Evolutionary conservation across 805 yeast species (phyloP), one percentile per base, ranked within the genome.

Genomic region (Pichia exigua): DNA sequence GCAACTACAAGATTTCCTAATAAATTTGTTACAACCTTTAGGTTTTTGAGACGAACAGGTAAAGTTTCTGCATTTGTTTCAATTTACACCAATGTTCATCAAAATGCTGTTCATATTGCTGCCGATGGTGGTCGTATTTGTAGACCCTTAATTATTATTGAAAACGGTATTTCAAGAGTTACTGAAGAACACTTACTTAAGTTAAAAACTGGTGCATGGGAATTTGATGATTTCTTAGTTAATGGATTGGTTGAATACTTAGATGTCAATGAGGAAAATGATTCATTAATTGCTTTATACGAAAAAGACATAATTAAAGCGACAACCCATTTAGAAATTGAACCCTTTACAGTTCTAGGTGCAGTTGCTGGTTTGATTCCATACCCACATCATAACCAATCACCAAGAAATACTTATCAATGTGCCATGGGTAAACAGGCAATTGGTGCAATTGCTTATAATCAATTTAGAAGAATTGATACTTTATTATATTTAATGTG

Each of bases 391-490:
- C 96, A 87, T 66, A 87, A 87, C 70, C 96, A 87, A 71, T 86
- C 95, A 5, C 96, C 96, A 44, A 81, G 96, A 75, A 87, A 87
- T 69, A 87, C 95, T 5, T 87, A 87, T 70, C 96, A 87, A 70
- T 87, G 95, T 77, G 96, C 95, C 65, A 87, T 87, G 96, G 96
- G 96, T 82, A 89, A 89, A 71, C 99, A 94, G 73, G 99, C 99
- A n/a, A 92, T 94, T 69, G 99, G 99, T 60, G 98, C 98, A 2
- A 94, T 94, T 70, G 97, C 95, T 12, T 94, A 94, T 67, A 94
- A 94, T 68, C 99, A 94, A 71, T 87, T 94, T 72, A 80, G 89
- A 65, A 83, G 99, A 68, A 92, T 94, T 59, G 99, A 94, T 65
- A 94, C 99, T 1, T 71, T 94, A 63, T 73, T 94, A 57, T 94